Conservation (phyloP, 2,329 filamentous ascomycete species). For the Pseudodiploospora longispora region DNA sequence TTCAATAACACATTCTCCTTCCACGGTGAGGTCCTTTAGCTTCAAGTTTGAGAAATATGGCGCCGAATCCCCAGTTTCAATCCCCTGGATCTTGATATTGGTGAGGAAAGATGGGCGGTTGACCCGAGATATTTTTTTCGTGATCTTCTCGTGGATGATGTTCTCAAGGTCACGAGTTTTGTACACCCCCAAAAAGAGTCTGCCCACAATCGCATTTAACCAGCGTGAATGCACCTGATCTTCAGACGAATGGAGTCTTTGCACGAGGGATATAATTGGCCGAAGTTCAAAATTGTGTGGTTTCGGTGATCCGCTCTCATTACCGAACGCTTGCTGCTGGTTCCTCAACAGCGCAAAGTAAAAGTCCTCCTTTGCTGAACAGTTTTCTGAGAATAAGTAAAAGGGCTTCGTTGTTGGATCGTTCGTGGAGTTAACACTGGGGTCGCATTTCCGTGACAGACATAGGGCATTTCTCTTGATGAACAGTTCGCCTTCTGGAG, state of each 20-base stretch:
- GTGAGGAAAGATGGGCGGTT: constrained; percentile 88
- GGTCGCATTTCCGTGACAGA: constrained; percentile 56
- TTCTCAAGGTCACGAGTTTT: constrained; percentile 75
- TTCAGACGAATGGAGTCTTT: constrained; percentile 83
- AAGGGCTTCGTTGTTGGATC: constrained; percentile 67
- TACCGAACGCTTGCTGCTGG: constrained; percentile 60
- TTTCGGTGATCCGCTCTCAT: constrained; percentile 47
- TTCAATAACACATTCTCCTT: constrained; percentile 82
- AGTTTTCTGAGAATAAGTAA: constrained; percentile 89
- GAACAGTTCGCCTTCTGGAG: constrained; percentile 87
- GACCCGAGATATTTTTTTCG: constrained; percentile 91
- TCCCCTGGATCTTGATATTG: constrained; percentile 70
- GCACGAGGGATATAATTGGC: constrained; percentile 82
- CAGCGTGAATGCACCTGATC: constrained; percentile 86
- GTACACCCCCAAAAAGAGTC: constrained; percentile 82
- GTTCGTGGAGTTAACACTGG: constrained; percentile 47
- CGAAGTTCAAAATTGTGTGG: constrained; percentile 73
- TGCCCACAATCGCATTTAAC: constrained; percentile 85
- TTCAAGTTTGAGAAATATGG: constrained; percentile 85
- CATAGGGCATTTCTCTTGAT: constrained; percentile 91
- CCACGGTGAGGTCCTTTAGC: constrained; percentile 80
- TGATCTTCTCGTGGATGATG: constrained; percentile 75
- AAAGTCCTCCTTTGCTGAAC: constrained; percentile 96
- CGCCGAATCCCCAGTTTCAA: constrained; percentile 79
- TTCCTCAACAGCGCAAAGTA: constrained; percentile 88